Evolutionary conservation across 2,329 filamentous ascomycete species (phyloP).

Genomic region (Tolypocladium paradoxum): DNA sequence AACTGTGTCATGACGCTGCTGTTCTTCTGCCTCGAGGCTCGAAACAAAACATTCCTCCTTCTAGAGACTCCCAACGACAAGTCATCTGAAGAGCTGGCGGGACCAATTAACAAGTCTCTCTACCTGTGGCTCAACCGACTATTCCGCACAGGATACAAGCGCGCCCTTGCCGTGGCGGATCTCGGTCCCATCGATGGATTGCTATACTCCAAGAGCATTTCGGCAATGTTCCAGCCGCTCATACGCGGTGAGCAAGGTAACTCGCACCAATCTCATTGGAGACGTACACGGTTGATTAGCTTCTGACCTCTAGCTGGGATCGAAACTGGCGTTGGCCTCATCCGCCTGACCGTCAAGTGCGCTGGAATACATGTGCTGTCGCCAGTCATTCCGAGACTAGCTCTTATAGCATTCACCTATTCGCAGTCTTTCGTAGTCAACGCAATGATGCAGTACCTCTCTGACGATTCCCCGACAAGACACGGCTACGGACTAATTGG

Average conservation of each 20-base stretch:
- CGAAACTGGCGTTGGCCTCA: neutral
- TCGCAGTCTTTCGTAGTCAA: neutral
- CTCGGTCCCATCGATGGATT: neutral
- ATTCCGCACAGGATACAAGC: neutral
- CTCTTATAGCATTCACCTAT: neutral
- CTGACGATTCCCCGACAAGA: neutral
- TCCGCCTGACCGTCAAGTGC: neutral
- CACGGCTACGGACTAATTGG: neutral
- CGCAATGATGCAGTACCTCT: neutral
- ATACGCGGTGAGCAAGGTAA: neutral
- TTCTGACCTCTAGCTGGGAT: neutral
- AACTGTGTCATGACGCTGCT: neutral
- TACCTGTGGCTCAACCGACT: neutral
- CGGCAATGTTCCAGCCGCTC: neutral
- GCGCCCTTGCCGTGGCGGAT: neutral
- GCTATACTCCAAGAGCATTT: neutral
- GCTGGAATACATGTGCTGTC: neutral
- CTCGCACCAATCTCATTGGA: neutral
- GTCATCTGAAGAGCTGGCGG: neutral
- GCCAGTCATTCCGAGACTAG: neutral
- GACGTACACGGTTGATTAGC: neutral
- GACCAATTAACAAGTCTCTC: neutral
- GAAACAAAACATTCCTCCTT: neutral
- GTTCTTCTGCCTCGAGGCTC: neutral
- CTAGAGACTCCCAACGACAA: neutral